These are phyloP conservation scores for Sistotremastrum suecicum DNA, from an alignment of 768 basidiomycete species.

Conservation along the genomic window DNA sequence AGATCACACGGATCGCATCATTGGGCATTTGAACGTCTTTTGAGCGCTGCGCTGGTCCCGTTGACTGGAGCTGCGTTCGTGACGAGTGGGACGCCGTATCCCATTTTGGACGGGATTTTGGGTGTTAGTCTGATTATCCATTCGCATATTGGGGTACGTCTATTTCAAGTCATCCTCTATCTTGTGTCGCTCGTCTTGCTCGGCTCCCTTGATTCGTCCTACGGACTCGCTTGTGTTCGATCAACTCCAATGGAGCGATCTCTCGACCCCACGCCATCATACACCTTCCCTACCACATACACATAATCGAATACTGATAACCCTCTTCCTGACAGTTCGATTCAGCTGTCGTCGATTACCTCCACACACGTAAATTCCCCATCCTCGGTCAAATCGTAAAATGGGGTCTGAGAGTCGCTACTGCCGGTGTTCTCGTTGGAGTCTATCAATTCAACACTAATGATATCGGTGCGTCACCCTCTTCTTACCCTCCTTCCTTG, in stretches of 20 bases:
- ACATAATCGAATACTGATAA: not conserved
- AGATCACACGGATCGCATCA: slow-evolving; percentile 82
- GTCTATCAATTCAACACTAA: slow-evolving; percentile 98
- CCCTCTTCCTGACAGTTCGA: slow-evolving; percentile 45
- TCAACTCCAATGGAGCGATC: not conserved
- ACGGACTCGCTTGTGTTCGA: not conserved
- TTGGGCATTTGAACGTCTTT: slow-evolving; percentile 85
- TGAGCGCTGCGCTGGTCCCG: slow-evolving; percentile 80
- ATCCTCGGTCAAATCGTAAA: slow-evolving; percentile 46
- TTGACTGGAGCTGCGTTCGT: slow-evolving; percentile 78
- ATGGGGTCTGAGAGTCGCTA: slow-evolving; percentile 71
- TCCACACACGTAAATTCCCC: slow-evolving; percentile 92
- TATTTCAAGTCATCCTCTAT: not conserved
- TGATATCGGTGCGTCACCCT: slow-evolving; percentile 66
- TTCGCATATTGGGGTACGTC: slow-evolving; percentile 83
- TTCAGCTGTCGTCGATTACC: slow-evolving; percentile 67
- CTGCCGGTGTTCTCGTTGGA: slow-evolving; percentile 73
- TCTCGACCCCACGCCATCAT: not conserved
- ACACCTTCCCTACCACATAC: not conserved
- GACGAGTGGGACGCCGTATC: slow-evolving; percentile 60
- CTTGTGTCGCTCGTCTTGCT: slow-evolving; percentile 4
- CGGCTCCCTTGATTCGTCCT: not conserved
- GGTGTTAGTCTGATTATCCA: slow-evolving; percentile 84
- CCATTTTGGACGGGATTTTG: slow-evolving; percentile 80
- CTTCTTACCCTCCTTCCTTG: slow-evolving; percentile 3